Evolutionary conservation across 108 stramenopile species (phyloP).

Genomic region (Phaeodactylum tricornutum): DNA sequence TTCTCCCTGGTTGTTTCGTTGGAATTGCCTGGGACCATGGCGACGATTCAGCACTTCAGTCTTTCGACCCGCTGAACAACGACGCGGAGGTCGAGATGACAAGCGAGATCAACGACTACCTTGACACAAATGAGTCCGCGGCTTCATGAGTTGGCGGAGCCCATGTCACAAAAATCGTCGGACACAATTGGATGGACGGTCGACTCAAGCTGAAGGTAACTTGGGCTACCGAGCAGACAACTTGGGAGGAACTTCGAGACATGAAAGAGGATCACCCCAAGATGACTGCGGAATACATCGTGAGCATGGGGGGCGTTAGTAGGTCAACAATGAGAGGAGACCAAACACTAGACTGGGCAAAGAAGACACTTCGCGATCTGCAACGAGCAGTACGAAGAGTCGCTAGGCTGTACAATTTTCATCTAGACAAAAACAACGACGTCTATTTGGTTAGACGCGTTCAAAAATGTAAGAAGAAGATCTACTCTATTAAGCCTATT

Average conservation of each 20-base stretch:
- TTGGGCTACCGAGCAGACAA: neutral
- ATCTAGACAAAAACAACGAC: neutral
- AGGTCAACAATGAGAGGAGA: too few relatives aligned
- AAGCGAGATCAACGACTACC: neutral
- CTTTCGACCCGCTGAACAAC: neutral
- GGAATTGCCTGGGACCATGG: constrained; percentile 5
- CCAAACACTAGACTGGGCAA: neutral
- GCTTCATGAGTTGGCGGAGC: neutral
- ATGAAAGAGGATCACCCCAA: constrained; percentile 1
- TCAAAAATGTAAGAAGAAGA: neutral
- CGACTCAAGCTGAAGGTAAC: constrained; percentile 3
- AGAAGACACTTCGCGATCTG: neutral
- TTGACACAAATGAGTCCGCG: neutral
- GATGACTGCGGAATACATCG: neutral
- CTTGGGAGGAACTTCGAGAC: constrained; percentile 1
- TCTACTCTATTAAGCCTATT: neutral
- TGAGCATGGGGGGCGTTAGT: neutral
- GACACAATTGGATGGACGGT: constrained; percentile 1
- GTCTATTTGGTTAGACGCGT: neutral
- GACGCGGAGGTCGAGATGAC: neutral
- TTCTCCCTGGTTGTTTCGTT: neutral
- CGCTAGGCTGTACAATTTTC: neutral
- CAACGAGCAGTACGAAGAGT: neutral
- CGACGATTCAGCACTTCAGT: neutral
- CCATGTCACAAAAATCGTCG: neutral